Evolutionary conservation across 768 basidiomycete genomes (phyloP), one percentile per base, ranked within the genome.

Genomic region (Naganishia randhawae): DNA sequence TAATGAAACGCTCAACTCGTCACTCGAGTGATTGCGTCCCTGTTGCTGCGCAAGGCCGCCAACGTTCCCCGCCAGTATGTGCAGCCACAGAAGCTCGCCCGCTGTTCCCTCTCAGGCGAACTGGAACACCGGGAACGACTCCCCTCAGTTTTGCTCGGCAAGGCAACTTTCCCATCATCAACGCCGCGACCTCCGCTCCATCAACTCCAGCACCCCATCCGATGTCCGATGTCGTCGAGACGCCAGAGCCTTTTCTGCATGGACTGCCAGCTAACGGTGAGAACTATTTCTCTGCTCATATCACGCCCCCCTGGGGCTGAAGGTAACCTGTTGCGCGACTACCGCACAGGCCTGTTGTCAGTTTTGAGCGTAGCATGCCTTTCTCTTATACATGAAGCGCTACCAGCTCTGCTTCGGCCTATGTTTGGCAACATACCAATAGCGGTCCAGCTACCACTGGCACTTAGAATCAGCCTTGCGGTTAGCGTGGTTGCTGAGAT

Each of bases 371-470:
- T 41, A 61, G 37, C 41, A 5, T 11, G 16, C 17, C 57, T 42
- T 22, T 13, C 39, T 6, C 57, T 61, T 4, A n/a, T 61, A 29
- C 57, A 42, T 16, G 37, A 61, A 61, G 37, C 37, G 4, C 11
- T 42, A 27, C 57, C 57, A 6, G 16, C 57, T 1, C 39, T 61
- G 13, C 37, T 61, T 3, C 57, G 57, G 27, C 57, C 57, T 7
- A 61, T 61, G 57, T 61, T 41, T 16, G 57, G 57, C n/a, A 61
- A n/a, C 37, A 61, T 61, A 9, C 57, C 57, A 1, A 14, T 61
- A 14, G 8, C 35, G 3, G 37, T 25, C 16, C 57, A 61, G 33
- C 10, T 7, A 3, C 57, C 57, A 13, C 9, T 22, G 16, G 57
- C 57, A 25, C 25, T 61, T 39, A 17, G 57, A 11, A 9, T 13